Evolutionary conservation across 106 monocot species (phyloP).

Genomic region (Dendrobium chrysotoxum): DNA sequence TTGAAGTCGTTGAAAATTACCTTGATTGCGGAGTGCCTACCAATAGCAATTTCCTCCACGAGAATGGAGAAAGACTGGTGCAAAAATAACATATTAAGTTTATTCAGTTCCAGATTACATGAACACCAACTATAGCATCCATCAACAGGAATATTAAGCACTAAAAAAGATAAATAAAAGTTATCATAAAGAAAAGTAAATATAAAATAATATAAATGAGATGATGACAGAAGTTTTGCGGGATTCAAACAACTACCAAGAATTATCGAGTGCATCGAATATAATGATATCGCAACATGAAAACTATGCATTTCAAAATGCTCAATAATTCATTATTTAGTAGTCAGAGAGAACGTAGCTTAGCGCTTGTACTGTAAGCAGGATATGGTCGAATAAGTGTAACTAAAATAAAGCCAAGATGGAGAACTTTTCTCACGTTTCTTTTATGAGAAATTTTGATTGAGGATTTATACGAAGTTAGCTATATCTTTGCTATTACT

Average conservation of each 20-base stretch:
- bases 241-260: neutral
- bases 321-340: neutral
- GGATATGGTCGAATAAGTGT: neutral
- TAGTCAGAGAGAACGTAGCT: neutral
- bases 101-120: conserved; percentile 1
- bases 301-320: neutral
- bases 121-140: neutral
- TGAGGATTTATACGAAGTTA: neutral
- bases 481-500: neutral
- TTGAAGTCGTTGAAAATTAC: neutral
- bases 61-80: neutral
- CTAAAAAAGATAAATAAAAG: neutral
- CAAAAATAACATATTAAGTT: neutral
- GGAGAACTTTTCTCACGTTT: neutral
- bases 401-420: neutral
- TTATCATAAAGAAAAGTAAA: neutral
- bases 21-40: neutral
- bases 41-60: neutral
- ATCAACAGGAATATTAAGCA: neutral
- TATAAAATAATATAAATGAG: neutral
- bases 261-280: neutral
- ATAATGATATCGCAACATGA: neutral
- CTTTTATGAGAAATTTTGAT: neutral
- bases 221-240: neutral
- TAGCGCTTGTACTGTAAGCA: neutral